phyloP scores from a whole-genome alignment of 139 green algal genomes.

The Haematococcus lacustris region DNA sequence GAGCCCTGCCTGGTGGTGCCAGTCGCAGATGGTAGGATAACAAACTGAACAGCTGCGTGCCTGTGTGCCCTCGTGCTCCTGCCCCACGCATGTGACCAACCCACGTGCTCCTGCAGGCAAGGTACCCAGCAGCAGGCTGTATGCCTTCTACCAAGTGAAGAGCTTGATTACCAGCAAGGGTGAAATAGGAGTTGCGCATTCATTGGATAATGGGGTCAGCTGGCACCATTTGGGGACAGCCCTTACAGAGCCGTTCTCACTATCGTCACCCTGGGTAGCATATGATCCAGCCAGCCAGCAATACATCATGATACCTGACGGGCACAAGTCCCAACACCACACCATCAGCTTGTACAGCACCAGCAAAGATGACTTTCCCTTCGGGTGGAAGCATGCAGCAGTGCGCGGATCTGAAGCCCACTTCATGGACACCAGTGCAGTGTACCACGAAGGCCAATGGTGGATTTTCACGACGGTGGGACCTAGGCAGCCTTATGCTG shows the following conservation, averaged over 20 bases:
- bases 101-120: background rate
- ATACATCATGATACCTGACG: constrained; percentile 8
- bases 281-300: constrained; percentile 5
- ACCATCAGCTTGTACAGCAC: background rate
- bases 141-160: constrained; percentile 7
- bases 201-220: background rate
- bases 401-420: background rate
- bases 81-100: background rate
- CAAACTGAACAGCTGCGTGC: no score
- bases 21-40: background rate
- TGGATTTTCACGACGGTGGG: constrained; percentile 13
- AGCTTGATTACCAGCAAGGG: background rate
- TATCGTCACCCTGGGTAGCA: constrained; percentile 10
- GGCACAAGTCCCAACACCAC: background rate
- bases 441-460: constrained; percentile 3
- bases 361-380: constrained; percentile 6
- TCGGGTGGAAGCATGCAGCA: constrained; percentile 4
- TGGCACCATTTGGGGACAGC: constrained; percentile 12
- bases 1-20: constrained; percentile 3
- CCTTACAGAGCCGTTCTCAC: background rate
- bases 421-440: background rate
- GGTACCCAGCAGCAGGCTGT: background rate
- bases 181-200: constrained; percentile 10
- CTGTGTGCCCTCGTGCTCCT: background rate
- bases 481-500: no score